A percentile compares a stretch with the other conserved stretches of the same genome.
phyloP scores from a whole-genome alignment of 352 stramenopile species.

The Pythium periplocum region DNA sequence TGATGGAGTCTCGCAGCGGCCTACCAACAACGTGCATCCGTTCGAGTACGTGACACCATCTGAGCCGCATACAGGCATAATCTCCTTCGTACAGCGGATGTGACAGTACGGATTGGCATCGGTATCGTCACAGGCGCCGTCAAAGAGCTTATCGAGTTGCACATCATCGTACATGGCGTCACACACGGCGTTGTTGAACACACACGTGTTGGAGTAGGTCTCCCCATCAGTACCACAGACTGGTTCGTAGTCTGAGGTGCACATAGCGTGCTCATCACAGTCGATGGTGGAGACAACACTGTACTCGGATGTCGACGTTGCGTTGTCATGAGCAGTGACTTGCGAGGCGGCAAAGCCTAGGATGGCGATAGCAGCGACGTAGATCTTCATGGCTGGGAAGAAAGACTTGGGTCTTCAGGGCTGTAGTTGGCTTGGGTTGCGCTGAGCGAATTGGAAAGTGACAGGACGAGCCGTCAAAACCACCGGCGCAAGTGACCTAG shows the following conservation, averaged over 20 bases:
- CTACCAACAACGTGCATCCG: background rate
- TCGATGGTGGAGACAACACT: background rate
- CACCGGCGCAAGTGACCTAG: too few species aligned
- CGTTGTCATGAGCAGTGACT: background rate
- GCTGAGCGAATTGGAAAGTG: too few species aligned
- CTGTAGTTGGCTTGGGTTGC: too few species aligned
- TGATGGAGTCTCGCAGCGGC: background rate
- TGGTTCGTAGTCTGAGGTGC: constrained; percentile 1
- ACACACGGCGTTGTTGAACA: constrained; percentile 1
- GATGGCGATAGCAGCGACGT: too few species aligned
- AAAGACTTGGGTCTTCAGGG: too few species aligned
- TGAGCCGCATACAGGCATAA: constrained; percentile 3
- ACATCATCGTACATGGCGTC: background rate
- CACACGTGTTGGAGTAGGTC: background rate
- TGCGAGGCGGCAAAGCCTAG: too few species aligned
- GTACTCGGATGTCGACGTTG: background rate
- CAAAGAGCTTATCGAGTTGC: constrained; percentile 2
- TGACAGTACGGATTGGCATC: constrained; percentile 1
- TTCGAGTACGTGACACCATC: constrained; percentile 5
- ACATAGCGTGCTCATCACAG: background rate
- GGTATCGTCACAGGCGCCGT: background rate
- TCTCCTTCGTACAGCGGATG: background rate
- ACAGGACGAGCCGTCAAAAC: too few species aligned
- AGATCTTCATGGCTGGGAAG: too few species aligned
- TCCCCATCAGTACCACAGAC: constrained; percentile 2